Evolutionary conservation across 2,329 filamentous ascomycete species (phyloP).

Genomic region (Fusarium floridanum): DNA sequence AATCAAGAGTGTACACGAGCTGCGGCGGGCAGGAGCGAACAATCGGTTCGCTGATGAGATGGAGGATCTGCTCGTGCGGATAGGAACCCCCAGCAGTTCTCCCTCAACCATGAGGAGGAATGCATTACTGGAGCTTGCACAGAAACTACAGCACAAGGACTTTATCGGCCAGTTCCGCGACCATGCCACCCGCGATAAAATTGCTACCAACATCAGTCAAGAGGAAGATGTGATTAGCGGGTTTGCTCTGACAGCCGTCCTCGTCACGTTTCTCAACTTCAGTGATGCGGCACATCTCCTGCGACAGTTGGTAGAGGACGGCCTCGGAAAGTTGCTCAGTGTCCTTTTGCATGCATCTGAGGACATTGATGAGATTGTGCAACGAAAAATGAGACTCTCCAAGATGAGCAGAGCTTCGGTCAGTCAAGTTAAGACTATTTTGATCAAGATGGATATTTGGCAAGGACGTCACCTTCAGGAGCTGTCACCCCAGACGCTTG

Average conservation of each 20-base stretch:
- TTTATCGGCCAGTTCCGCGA: slow-evolving; percentile 80
- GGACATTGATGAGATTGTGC: slow-evolving; percentile 72
- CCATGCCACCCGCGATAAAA: slow-evolving; percentile 76
- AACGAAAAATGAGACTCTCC: slow-evolving; percentile 77
- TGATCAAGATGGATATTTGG: slow-evolving; percentile 72
- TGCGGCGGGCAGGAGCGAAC: slow-evolving; percentile 75
- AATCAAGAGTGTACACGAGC: slow-evolving; percentile 74
- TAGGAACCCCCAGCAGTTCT: slow-evolving; percentile 63
- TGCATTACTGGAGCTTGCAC: slow-evolving; percentile 70
- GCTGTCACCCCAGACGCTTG: slow-evolving; percentile 73
- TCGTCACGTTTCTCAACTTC: slow-evolving; percentile 72
- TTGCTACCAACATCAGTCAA: slow-evolving; percentile 72
- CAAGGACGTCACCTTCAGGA: slow-evolving; percentile 60
- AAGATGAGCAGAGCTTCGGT: slow-evolving; percentile 71
- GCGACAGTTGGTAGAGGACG: slow-evolving; percentile 67
- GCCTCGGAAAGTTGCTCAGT: slow-evolving; percentile 67
- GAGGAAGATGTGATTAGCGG: slow-evolving; percentile 73
- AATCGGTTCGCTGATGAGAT: slow-evolving; percentile 75
- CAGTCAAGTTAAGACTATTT: slow-evolving; percentile 63
- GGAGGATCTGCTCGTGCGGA: slow-evolving; percentile 72
- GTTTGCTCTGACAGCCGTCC: slow-evolving; percentile 73
- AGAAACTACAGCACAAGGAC: slow-evolving; percentile 70
- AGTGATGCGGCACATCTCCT: slow-evolving; percentile 72
- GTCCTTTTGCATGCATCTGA: slow-evolving; percentile 65
- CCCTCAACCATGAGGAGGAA: slow-evolving; percentile 67